Evolutionary conservation across 2,329 filamentous ascomycete genomes (phyloP).

Genomic region (Cytospora schulzeri): DNA sequence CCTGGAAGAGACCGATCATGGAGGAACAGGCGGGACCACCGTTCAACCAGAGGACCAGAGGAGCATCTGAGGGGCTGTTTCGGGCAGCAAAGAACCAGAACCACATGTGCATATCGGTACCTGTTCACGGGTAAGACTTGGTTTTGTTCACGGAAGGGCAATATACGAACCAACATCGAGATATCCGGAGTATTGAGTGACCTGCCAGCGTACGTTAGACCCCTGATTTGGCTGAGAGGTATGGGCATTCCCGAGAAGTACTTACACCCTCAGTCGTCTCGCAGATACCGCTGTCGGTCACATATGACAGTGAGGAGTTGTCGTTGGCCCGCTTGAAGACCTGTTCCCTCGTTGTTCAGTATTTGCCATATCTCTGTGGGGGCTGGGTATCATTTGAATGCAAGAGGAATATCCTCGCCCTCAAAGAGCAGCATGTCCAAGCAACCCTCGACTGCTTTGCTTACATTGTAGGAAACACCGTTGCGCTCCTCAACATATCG

Average conservation of each 20-base stretch:
- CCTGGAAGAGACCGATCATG: constrained; percentile 45
- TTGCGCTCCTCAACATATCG: constrained; percentile 21
- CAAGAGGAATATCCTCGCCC: background rate
- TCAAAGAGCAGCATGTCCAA: background rate
- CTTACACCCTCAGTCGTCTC: constrained; percentile 51
- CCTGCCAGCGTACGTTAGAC: background rate
- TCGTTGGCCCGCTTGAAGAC: constrained; percentile 50
- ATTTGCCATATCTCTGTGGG: background rate
- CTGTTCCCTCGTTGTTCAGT: background rate
- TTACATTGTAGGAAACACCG: constrained; percentile 42
- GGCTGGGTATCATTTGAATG: background rate
- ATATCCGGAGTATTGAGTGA: constrained; percentile 53
- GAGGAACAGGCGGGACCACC: constrained; percentile 45
- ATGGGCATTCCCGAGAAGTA: background rate
- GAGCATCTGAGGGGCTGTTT: constrained; percentile 35
- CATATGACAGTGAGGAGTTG: constrained; percentile 47
- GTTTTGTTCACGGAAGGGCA: background rate
- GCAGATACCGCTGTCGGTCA: constrained; percentile 54
- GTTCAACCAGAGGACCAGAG: constrained; percentile 42
- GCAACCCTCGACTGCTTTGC: background rate
- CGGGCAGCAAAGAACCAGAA: constrained; percentile 41
- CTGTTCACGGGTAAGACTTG: background rate
- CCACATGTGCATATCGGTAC: constrained; percentile 34
- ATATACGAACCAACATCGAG: constrained; percentile 44
- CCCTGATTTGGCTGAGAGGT: background rate